Conservation (phyloP, 2,329 filamentous ascomycete genomes). For the Celoporthe dispersa region DNA sequence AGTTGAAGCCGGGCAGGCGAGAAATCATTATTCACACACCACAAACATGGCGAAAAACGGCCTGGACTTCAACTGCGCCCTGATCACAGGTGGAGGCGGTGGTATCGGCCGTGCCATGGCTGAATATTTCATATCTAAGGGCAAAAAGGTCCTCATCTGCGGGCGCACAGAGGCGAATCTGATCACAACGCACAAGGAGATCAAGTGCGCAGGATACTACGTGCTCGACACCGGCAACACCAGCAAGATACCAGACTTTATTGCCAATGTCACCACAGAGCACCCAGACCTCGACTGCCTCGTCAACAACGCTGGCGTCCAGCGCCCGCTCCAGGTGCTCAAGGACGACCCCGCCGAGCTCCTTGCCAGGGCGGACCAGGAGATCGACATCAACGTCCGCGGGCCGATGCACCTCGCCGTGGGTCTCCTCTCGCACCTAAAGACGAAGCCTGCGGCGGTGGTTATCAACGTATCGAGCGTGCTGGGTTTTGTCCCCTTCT, state of each 20-base stretch:
- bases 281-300: conserved; percentile 62
- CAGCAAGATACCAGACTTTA: conserved; percentile 48
- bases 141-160: conserved; percentile 56
- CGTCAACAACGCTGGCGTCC: conserved; percentile 64
- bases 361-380: conserved; percentile 56
- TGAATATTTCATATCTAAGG: conserved; percentile 48
- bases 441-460: conserved; percentile 43
- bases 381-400: conserved; percentile 62
- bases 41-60: conserved; percentile 29
- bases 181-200: conserved; percentile 44
- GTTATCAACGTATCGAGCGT: conserved; percentile 61
- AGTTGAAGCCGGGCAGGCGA: background rate
- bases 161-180: conserved; percentile 61
- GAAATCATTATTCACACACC: background rate
- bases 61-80: conserved; percentile 48
- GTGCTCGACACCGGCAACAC: conserved; percentile 55
- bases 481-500: conserved; percentile 56
- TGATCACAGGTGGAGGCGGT: conserved; percentile 55
- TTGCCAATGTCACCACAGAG: conserved; percentile 48
- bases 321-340: conserved; percentile 54
- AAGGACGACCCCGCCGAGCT: conserved; percentile 47
- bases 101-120: conserved; percentile 57
- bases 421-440: conserved; percentile 54
- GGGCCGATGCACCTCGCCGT: conserved; percentile 61
- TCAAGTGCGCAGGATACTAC: conserved; percentile 56